Base-by-base conservation (phyloP, 345 rosid species). In the Brassica incana region DNA sequence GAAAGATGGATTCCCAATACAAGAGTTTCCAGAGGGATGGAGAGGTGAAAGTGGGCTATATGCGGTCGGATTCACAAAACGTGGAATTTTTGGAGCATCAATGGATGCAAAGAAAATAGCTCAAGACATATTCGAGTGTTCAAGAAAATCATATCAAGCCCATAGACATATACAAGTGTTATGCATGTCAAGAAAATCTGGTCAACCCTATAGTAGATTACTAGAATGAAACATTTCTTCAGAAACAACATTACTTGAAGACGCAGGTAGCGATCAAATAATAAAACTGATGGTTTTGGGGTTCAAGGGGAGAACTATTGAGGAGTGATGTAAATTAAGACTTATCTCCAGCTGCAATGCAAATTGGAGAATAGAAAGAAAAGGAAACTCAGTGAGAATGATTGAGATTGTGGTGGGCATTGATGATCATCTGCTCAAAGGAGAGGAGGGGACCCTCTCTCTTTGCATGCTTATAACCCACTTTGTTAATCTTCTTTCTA, bases 11-110 rank as follows among this genome's bases (percentile, higher is more conserved):
- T 78, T 89, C 35, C 97, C 98, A 10, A 40, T 82, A 68, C 78
- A 78, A 78, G 84, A 92, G 66, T 95, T 91, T 74, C 98, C 99
- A 12, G 83, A 88, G 20, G 98, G 97, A 67, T 95, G 99, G 99
- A 95, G 92, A 95, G 98, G 99, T 1, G 97, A 89, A 45, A 36
- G 82, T 76, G 99, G 98, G 15, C 68, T 93, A 74, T 95, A 92
- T 18, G 96, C 99, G 2, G 99, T 95, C 7, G 99, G 99, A 64
- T 95, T 95, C 87, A 88, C 94, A 3, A 88, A 87, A 82, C 94
- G 93, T 52, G 99, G 99, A 3, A 71, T 95, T 12, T 84, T 89
- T 0, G 99, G 99, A 60, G 86, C 89, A 4, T 85, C 98, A 14
- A 86, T 90, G 85, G 99, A 95, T 76, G 98, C 99, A n/a, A 83